phyloP scores from a whole-genome alignment of 2,329 filamentous ascomycete genomes.

The Myotisia sp. region DNA sequence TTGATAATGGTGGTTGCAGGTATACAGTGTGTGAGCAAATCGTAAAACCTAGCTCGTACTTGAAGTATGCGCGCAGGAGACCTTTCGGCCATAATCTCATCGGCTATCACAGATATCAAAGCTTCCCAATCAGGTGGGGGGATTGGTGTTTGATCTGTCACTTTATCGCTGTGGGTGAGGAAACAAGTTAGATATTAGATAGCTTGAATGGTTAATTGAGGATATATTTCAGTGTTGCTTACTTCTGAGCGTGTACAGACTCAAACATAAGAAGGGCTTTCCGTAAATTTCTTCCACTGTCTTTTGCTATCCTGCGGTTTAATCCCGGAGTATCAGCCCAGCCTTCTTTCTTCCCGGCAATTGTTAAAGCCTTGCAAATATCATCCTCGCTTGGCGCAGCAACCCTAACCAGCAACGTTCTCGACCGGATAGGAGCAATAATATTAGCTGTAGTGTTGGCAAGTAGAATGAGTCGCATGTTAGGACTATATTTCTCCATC shows the following conservation, averaged over 20 bases:
- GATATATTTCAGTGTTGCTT: slow-evolving; percentile 15
- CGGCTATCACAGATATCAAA: slow-evolving; percentile 74
- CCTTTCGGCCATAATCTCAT: slow-evolving; percentile 84
- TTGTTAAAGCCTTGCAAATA: slow-evolving; percentile 60
- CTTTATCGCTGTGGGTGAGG: slow-evolving; percentile 54
- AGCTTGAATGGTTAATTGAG: too few species aligned
- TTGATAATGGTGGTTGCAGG: slow-evolving; percentile 88
- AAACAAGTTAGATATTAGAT: not conserved
- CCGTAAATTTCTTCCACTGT: slow-evolving; percentile 81
- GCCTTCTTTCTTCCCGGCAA: slow-evolving; percentile 62
- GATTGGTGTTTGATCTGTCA: slow-evolving; percentile 74
- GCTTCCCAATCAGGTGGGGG: slow-evolving; percentile 96
- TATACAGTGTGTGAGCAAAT: slow-evolving; percentile 92
- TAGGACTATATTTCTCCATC: slow-evolving; percentile 99
- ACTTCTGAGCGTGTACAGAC: slow-evolving; percentile 95
- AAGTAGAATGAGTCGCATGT: slow-evolving; percentile 76
- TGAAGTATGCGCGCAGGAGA: slow-evolving; percentile 78
- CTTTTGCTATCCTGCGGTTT: slow-evolving; percentile 72
- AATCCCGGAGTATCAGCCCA: slow-evolving; percentile 65
- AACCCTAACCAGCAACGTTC: slow-evolving; percentile 82
- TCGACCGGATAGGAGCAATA: slow-evolving; percentile 90
- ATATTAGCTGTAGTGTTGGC: slow-evolving; percentile 97
- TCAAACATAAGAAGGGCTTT: slow-evolving; percentile 93
- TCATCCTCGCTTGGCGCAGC: slow-evolving; percentile 75
- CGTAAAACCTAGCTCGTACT: slow-evolving; percentile 88